Conservation (phyloP, 2,329 filamentous ascomycete species). For the Diaporthe vexans region DNA sequence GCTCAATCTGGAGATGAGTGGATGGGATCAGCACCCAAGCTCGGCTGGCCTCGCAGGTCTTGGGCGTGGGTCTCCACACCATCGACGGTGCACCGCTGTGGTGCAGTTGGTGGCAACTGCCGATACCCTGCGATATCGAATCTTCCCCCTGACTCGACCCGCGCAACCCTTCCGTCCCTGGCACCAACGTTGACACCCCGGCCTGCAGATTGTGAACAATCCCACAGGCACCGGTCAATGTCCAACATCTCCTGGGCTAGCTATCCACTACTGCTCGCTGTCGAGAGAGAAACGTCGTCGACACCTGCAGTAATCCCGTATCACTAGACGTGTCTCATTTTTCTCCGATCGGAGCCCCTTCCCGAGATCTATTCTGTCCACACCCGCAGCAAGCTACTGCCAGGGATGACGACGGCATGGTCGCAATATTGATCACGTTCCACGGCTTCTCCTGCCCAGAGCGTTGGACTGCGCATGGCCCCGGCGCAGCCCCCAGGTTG, state of each 20-base stretch:
- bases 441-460: conserved; percentile 26
- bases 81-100: conserved; percentile 2
- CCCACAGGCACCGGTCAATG: conserved; percentile 25
- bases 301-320: conserved; percentile 36
- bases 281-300: conserved; percentile 24
- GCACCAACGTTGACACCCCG: conserved; percentile 32
- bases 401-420: background rate
- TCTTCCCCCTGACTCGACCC: conserved; percentile 24
- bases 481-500: conserved; percentile 6
- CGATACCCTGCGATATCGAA: conserved; percentile 31
- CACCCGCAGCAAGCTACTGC: conserved; percentile 18
- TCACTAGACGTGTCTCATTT: conserved; percentile 36
- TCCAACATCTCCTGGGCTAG: background rate
- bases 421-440: conserved; percentile 29
- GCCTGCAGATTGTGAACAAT: conserved; percentile 32
- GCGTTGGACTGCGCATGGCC: conserved; percentile 22
- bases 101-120: conserved; percentile 25
- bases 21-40: conserved; percentile 19
- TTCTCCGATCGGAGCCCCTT: conserved; percentile 36
- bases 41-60: background rate
- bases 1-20: conserved; percentile 27
- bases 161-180: conserved; percentile 22
- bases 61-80: conserved; percentile 29
- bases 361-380: conserved; percentile 38
- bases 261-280: conserved; percentile 5